Base-by-base conservation (phyloP, 176 grass and related monocot genomes). In the Guadua angustifolia region DNA sequence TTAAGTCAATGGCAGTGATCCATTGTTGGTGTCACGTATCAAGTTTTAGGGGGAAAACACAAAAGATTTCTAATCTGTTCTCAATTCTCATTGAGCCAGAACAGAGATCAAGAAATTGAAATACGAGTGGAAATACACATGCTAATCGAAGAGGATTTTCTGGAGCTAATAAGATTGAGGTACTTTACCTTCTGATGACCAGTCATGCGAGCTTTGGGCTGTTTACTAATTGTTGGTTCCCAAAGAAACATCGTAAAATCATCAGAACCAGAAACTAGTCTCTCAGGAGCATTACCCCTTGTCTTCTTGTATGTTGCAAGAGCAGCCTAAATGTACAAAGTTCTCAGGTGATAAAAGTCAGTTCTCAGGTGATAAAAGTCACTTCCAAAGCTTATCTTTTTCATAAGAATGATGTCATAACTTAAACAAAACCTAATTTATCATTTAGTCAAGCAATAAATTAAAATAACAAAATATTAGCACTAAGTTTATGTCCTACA, bases 181-280 rank as follows among this genome's bases (percentile, higher is more conserved):
- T 11, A 86, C 6, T 59, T 46, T 73, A 98, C 96, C 96, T 98
- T 92, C 81, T 98, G 96, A 92, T 98, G 96, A 89, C 96, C 96
- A 87, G 96, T 95, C 89, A 98, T 84, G 62, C 96, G 91, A 58
- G 93, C 91, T 87, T 92, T 95, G 42, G 85, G 89, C 29, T 94
- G 88, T 86, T 95, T 95, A 73, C 91, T 90, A 24, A 73, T 56
- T 32, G 91, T 88, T 78, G 93, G 93, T 81, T 95, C 96, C 96
- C 96, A 98, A 50, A 95, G 89, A 94, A 95, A 92, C 96, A 98
- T 95, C 0, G 93, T 98, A 59, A 95, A 98, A 85, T 98, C 96
- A 70, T 98, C 96, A 59, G 96, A 98, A 84, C 96, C 93, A 79
- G 96, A 98, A 82, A 98, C 93, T 58, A 98, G 83, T 78, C 96